Base-by-base conservation (phyloP, 805 yeast genomes). In the Barnettozyma botsteinii region DNA sequence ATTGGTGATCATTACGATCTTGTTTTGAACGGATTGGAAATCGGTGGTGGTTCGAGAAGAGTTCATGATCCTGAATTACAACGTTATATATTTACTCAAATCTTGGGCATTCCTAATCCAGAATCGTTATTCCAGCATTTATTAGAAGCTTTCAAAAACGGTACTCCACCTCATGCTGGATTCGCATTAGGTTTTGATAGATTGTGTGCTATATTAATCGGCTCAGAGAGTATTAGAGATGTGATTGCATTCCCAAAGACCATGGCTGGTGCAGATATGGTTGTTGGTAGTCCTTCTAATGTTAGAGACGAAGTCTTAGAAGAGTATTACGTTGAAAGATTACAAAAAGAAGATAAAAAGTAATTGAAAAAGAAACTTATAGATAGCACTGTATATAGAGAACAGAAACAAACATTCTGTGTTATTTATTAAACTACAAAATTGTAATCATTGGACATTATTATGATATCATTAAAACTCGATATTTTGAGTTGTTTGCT, bases 151-250 rank as follows among this genome's bases (percentile, higher is more conserved):
- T 74, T 93, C 40, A 76, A 75, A 19, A 77, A 84, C 64, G 98
- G 98, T 1, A 87, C 98, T 55, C 99, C 99, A 1, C 99, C 99
- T 1, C 99, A 93, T 63, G 96, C 97, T 2, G 99, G 99, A 0
- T 68, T 93, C 28, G 99, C 98, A 0, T 69, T 93, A 26, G 99
- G 98, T 0, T 85, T 93, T 50, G 99, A 93, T 59, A 68, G 99
- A 46, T 66, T 93, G 69, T 80, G 94, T 52, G 93, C 98, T 0
- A 87, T 91, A 91, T 57, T 91, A 24, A 61, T 81, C n/a, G 93
- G 87, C 1, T 69, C 81, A 15, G 55, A 68, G 5, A 85, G 86
- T 47, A 89, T 93, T 25, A 67, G 96, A 49, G 97, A 93, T 56
- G 98, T 93, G 4, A 82, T 93, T 45, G 95, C 98, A 1, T 93